A percentile compares a stretch with the other conserved stretches of the same genome.
Conservation (phyloP, 148 eudicot genomes). For the Rhododendron kiyosumense region DNA sequence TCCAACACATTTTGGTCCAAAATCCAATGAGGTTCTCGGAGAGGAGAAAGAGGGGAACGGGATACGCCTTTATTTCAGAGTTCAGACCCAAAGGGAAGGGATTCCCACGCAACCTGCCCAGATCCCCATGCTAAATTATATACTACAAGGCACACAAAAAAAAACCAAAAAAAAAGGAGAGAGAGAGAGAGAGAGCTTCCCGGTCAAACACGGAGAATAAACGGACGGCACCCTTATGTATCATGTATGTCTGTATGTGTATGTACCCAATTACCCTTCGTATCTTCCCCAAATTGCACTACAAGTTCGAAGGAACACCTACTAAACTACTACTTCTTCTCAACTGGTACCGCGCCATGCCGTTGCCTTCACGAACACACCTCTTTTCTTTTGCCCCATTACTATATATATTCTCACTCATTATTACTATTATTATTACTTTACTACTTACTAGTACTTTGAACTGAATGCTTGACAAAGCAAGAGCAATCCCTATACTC, state of each 20-base stretch:
- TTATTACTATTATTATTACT: neutral
- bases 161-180: no score
- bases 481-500: neutral
- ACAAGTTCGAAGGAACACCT: neutral
- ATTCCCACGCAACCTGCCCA: constrained; percentile 27
- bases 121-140: neutral
- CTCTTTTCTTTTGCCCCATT: constrained; percentile 10
- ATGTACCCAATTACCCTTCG: neutral
- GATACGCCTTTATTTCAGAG: constrained; percentile 11
- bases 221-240: neutral
- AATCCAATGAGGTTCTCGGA: constrained; percentile 18
- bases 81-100: constrained; percentile 28
- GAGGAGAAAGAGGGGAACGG: neutral
- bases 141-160: no score
- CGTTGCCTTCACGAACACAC: constrained; percentile 38
- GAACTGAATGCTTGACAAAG: neutral
- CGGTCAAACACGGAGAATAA: constrained; percentile 29
- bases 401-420: neutral
- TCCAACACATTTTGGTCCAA: constrained; percentile 18
- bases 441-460: neutral
- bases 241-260: neutral
- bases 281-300: neutral
- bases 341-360: neutral
- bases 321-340: neutral
- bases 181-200: neutral